Evolutionary conservation across 2,329 filamentous ascomycete genomes (phyloP).

Genomic region (Cadophora gregata): DNA sequence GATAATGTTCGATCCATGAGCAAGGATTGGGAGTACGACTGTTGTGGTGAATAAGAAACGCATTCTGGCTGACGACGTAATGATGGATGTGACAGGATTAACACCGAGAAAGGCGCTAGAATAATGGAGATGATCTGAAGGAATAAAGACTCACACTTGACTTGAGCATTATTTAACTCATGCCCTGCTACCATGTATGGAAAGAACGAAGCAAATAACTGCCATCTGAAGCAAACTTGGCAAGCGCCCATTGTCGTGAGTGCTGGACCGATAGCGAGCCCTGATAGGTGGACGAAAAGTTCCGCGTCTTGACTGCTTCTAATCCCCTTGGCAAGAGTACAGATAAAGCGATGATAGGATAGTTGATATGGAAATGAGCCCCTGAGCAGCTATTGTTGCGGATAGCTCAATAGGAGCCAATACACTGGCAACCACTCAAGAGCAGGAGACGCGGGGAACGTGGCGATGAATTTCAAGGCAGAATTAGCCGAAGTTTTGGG

Average conservation of each 20-base stretch:
- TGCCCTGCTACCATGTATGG: neutral
- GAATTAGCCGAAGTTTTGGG: slow-evolving; percentile 2
- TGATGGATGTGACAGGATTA: neutral
- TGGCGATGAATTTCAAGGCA: slow-evolving; percentile 8
- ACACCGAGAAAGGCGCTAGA: neutral
- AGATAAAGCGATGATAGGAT: slow-evolving; percentile 8
- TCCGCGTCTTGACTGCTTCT: neutral
- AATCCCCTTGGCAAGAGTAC: neutral
- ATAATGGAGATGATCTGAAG: neutral
- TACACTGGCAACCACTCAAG: neutral
- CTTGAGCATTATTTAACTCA: slow-evolving; percentile 1
- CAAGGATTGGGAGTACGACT: slow-evolving; percentile 7
- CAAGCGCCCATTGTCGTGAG: slow-evolving; percentile 2
- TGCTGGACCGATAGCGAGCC: neutral
- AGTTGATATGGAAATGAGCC: neutral
- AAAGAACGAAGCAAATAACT: neutral
- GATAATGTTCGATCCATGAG: slow-evolving; percentile 6
- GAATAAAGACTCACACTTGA: neutral
- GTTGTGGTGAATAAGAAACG: neutral
- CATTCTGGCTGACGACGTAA: neutral
- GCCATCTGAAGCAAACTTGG: slow-evolving; percentile 7
- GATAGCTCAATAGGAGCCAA: neutral
- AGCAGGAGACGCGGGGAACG: slow-evolving; percentile 2
- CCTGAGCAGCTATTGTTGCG: neutral
- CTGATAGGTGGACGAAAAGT: neutral